phyloP scores from a whole-genome alignment of 1,284 basidiomycete species.

The Ganoderma boninense region DNA sequence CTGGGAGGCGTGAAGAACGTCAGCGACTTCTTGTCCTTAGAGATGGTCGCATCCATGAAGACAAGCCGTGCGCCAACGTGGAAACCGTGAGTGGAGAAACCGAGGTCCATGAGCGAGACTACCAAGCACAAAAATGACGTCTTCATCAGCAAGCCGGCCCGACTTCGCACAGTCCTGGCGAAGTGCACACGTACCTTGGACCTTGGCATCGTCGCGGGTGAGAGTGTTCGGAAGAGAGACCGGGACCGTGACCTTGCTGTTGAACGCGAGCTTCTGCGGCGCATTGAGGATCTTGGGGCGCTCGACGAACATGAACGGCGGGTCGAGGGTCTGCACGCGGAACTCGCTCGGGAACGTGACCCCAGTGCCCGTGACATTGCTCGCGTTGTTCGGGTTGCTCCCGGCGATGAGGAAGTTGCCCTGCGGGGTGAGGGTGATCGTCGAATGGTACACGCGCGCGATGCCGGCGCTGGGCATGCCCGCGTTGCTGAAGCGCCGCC shows the following conservation, averaged over 20 bases:
- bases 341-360: constrained; percentile 51
- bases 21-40: constrained; percentile 46
- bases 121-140: background rate
- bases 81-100: constrained; percentile 57
- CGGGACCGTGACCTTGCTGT: constrained; percentile 46
- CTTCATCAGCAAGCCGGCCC: background rate
- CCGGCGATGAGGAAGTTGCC: constrained; percentile 59
- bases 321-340: constrained; percentile 56
- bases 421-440: constrained; percentile 48
- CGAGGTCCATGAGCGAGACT: constrained; percentile 55
- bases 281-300: constrained; percentile 48
- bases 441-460: constrained; percentile 55
- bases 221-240: constrained; percentile 44
- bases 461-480: constrained; percentile 56
- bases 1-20: constrained; percentile 54
- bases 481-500: constrained; percentile 54
- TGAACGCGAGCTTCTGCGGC: constrained; percentile 50
- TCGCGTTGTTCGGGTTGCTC: constrained; percentile 58
- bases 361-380: constrained; percentile 29
- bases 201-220: constrained; percentile 34
- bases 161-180: background rate
- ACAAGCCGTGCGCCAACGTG: constrained; percentile 55
- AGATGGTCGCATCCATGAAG: constrained; percentile 51
- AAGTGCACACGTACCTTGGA: constrained; percentile 43
- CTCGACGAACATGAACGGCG: constrained; percentile 50